Base-by-base conservation (phyloP, 2,329 filamentous ascomycete genomes). In the Leptodontidium sp. region DNA sequence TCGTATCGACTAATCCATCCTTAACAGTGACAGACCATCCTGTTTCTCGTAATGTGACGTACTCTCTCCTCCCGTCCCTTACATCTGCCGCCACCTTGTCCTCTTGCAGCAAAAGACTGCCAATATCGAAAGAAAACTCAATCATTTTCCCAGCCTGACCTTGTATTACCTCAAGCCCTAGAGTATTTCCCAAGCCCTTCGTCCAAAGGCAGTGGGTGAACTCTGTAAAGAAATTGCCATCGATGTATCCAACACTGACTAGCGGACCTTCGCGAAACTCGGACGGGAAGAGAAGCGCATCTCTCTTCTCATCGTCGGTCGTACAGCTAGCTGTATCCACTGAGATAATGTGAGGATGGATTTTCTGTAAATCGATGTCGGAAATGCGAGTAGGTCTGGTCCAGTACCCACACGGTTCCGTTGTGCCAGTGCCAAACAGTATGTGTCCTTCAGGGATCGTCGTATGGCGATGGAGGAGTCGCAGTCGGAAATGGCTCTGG, bases 61-160 rank as follows among this genome's bases (percentile, higher is more conserved):
- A 49, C 57, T 32, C 58, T 58, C 17, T 69, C 40, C n/a, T n/a
- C n/a, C n/a, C n/a, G n/a, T n/a, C n/a, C n/a, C n/a, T n/a, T n/a
- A 67, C 45, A 47, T 57, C 53, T 67, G 57, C 63, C 26, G 38
- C 66, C 49, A 69, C 63, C 32, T 66, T 47, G 45, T 66, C 58
- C 67, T 69, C 64, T 52, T 49, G 11, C 63, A 69, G n/a, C 49
- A 69, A 69, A 59, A 69, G 63, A 64, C n/a, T 55, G 53, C 64
- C 49, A 59, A 64, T 67, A 67, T 69, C 38, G 17, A 69, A 69
- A 66, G 67, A 66, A 64, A 69, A 69, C 66, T 66, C 64, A 66
- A 69, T 69, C 38, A 69, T 69, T 69, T 69, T 69, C 32, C 45
- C 38, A 58, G 67, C 55, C 49, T 69, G 64, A 66, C 50, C 49